phyloP scores from a whole-genome alignment of 768 basidiomycete genomes.

The Pisolithus tinctorius region DNA sequence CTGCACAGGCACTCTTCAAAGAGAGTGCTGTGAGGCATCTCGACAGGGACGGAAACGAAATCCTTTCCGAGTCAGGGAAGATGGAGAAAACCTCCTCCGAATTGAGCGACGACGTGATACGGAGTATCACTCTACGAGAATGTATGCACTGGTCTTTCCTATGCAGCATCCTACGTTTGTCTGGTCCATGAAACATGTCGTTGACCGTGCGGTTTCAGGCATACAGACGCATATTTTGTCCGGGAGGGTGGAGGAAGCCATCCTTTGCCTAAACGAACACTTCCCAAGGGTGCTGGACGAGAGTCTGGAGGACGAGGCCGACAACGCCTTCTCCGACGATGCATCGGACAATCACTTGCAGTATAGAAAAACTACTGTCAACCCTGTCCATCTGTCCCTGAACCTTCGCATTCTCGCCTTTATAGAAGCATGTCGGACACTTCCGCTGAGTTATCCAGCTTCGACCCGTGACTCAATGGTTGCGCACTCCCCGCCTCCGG shows the following conservation, averaged over 20 bases:
- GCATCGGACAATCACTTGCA: conserved; percentile 31
- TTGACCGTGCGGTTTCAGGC: conserved; percentile 35
- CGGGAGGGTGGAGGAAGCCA: conserved; percentile 72
- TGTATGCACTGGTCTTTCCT: conserved; percentile 32
- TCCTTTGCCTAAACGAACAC: conserved; percentile 54
- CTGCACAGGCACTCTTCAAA: conserved; percentile 59
- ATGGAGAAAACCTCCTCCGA: conserved; percentile 16
- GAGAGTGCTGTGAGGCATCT: conserved; percentile 58
- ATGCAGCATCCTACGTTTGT: neutral
- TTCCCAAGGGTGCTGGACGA: conserved; percentile 65
- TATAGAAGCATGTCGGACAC: conserved; percentile 75
- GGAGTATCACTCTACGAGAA: conserved; percentile 46
- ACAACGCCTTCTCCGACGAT: conserved; percentile 10
- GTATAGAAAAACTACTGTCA: conserved; percentile 55
- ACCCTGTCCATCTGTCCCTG: conserved; percentile 69
- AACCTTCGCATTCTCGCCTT: conserved; percentile 87
- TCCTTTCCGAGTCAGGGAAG: conserved; percentile 22
- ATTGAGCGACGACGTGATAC: conserved; percentile 34
- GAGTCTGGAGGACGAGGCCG: neutral
- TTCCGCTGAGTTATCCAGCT: conserved; percentile 44
- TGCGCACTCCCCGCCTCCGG: conserved; percentile 6
- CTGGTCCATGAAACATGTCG: neutral
- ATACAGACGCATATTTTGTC: conserved; percentile 64
- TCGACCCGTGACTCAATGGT: conserved; percentile 7
- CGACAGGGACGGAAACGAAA: conserved; percentile 67